Percentiles rank a stretch among this genome's conserved stretches.
These are phyloP conservation scores for Fusarium scirpi DNA, from an alignment of 2,329 filamentous ascomycete genomes.

Conservation along the genomic window DNA sequence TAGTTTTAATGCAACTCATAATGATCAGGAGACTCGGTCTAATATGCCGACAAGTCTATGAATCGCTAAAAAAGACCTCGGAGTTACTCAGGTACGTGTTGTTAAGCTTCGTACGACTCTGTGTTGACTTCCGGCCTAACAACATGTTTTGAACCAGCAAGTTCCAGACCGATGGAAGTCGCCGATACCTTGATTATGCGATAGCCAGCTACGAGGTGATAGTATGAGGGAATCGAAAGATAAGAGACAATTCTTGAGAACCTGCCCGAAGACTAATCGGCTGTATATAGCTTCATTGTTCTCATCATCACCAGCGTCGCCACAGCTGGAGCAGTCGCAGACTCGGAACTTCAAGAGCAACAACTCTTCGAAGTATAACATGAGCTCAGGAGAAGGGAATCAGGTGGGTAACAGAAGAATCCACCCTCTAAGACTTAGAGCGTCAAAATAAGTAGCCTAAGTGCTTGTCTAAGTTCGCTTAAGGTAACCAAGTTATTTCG, in stretches of 20 bases:
- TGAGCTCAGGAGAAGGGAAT: too few relatives aligned
- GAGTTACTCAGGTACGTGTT: too few relatives aligned
- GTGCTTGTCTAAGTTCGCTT: neutral
- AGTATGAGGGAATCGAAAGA: neutral
- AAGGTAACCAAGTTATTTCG: neutral
- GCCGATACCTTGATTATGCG: neutral
- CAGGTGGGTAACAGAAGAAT: neutral
- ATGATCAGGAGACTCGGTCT: neutral
- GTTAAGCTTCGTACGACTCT: too few relatives aligned
- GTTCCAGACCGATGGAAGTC: too few relatives aligned
- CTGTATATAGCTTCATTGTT: too few relatives aligned
- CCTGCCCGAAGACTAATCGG: too few relatives aligned
- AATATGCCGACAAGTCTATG: neutral
- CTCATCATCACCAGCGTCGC: too few relatives aligned
- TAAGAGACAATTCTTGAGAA: neutral
- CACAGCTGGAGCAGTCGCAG: neutral
- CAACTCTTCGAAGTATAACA: neutral
- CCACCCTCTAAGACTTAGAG: neutral
- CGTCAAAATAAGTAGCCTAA: neutral
- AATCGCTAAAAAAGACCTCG: neutral
- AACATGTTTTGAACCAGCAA: too few relatives aligned
- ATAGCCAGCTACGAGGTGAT: neutral
- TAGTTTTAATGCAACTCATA: neutral
- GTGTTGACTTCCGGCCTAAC: too few relatives aligned
- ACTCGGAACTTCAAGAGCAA: neutral